Conservation (phyloP, 805 yeast species). For the Metschnikowia chrysomelidarum region DNA sequence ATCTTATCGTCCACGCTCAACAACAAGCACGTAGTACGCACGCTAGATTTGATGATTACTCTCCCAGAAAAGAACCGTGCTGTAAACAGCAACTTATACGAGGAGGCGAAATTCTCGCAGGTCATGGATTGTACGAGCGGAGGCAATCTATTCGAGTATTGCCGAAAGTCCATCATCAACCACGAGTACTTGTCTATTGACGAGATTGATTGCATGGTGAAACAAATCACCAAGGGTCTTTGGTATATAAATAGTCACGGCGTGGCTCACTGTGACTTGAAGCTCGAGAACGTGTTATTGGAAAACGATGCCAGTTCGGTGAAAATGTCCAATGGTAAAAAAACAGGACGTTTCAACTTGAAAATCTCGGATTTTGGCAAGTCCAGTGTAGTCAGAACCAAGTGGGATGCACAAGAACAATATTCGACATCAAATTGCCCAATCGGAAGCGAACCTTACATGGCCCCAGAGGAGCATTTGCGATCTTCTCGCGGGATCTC, state of each 20-base stretch:
- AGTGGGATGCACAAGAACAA: conserved; percentile 65
- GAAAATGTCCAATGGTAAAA: conserved; percentile 5
- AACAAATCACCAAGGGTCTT: conserved; percentile 80
- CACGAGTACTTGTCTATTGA: conserved; percentile 24
- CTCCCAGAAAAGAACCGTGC: conserved; percentile 13
- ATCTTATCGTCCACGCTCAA: conserved; percentile 78
- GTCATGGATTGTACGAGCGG: conserved; percentile 41
- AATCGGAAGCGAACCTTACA: conserved; percentile 87
- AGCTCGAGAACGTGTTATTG: conserved; percentile 81
- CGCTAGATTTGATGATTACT: conserved; percentile 66
- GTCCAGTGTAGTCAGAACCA: conserved; percentile 84
- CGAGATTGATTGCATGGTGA: conserved; percentile 88
- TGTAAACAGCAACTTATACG: conserved; percentile 1
- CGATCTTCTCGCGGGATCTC: conserved; percentile 46
- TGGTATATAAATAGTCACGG: conserved; percentile 88
- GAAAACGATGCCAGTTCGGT: conserved; percentile 54
- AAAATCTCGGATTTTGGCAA: conserved; percentile 78
- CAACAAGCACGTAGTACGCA: conserved; percentile 73
- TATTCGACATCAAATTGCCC: conserved; percentile 53
- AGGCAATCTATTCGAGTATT: conserved; percentile 35
- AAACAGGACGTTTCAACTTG: conserved; percentile 19
- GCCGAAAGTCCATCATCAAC: conserved; percentile 16
- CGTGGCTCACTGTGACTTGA: conserved; percentile 90
- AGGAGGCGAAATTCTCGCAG: conserved; percentile 26
- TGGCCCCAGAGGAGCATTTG: conserved; percentile 84